Evolutionary conservation across 2,329 filamentous ascomycete species (phyloP), one percentile per base, ranked within the genome.

Genomic region (Fusarium mundagurra): DNA sequence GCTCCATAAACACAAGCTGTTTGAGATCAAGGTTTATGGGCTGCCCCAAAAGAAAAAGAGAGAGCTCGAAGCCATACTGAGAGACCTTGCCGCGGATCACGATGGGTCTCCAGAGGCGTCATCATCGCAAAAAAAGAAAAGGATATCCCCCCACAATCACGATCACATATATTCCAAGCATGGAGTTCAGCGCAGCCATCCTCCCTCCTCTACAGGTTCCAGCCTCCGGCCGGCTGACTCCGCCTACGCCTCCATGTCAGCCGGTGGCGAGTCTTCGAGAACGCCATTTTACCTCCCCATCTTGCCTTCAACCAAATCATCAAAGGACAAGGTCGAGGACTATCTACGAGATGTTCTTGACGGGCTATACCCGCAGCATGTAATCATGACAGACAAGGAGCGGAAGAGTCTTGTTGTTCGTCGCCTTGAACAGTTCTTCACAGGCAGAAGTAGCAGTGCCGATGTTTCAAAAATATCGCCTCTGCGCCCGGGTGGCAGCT

Each of bases 1-100:
- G 71, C 82, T 95, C 57, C 88, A 91, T 39, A 90, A 92, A 55
- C 93, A 96, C 34, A 94, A 93, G 79, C 82, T 97, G 0, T 96
- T 97, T 76, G 94, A 97, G 80, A 90, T 97, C 70, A 92, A 93
- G 75, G 88, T 95, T 36, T 93, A 96, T 76, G 91, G 92, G 1
- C 82, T 97, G 48, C 89, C 93, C 0, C 86, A 90, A 51, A 87
- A 89, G 55, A 95, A 94, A 84, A 94, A 93, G 82, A 87, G 91
- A 64, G 93, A 96, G 72, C 82, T 97, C 24, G 94, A 97, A 79
- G 88, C 91, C 12, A 90, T 91, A 0, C 83, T 97, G 18, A 89
- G 91, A 62, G 90, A 91, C 53, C 95, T 95, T 73, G 91, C 92
- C 2, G 87, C 90, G 3, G 88, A 85, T 33, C 85, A 95, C 9